Evolutionary conservation across 2,329 filamentous ascomycete species (phyloP), one percentile per base, ranked within the genome.

Genomic region (Aureobasidium lini): DNA sequence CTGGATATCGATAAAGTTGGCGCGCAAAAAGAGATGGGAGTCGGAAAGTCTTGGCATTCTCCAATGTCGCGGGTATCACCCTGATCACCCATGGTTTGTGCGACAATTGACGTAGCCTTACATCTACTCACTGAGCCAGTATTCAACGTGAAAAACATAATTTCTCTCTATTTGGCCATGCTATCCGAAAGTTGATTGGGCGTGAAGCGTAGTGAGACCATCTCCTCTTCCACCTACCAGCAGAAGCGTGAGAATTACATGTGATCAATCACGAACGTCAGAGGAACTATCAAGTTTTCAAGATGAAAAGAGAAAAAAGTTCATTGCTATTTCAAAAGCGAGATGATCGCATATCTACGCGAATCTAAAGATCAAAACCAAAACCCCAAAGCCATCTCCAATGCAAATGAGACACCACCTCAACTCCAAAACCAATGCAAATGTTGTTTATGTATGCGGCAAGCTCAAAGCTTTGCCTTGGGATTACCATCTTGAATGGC

Each of bases 401-500:
- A 54, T 54, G 50, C 50, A 29, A 18, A 13, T 7, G 3, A 11
- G 32, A 40, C n/a, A 47, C 34, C 15, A 40, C 34, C 36, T 1
- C 4, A 28, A 59, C 46, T 36, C 57, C 57, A 44, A 6, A 10
- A n/a, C 42, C 18, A 57, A 23, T 57, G 54, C 54, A 32, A 29
- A 37, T 15, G 32, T 32, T 28, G 42, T 15, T 7, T 31, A 23
- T 6, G 34, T n/a, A 28, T 37, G 3, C 8, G 13, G 9, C 31
- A 31, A 46, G 6, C 1, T 46, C 44, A 57, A 39, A 57, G 54
- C 43, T 57, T 57, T 18, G 54, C 64, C 53, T 64, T 42, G 43
- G 52, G 58, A 28, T 46, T 40, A 9, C 46, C 62, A 57, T 86
- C 83, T 65, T 92, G 86, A 8, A 89, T 84, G 1, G 89, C 90